Evolutionary conservation across 2,329 filamentous ascomycete species (phyloP).

Genomic region (Cladorrhinum sp.): DNA sequence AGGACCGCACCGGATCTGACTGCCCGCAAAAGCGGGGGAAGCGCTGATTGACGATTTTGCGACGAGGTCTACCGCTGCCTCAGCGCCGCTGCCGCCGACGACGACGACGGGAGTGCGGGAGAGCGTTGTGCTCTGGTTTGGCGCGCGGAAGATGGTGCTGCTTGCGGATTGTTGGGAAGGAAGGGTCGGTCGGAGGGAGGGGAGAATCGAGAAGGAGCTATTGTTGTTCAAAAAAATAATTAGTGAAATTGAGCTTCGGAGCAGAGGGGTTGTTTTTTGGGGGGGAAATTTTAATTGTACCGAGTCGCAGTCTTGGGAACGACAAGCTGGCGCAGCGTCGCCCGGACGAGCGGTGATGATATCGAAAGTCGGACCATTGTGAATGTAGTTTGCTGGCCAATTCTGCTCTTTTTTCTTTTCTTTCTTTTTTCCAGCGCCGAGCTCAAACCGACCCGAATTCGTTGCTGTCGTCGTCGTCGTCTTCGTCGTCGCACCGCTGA

Average conservation of each 20-base stretch:
- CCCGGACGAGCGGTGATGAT: constrained; percentile 19
- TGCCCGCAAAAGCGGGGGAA: constrained; percentile 49
- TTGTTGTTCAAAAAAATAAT: background rate
- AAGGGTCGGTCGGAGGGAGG: constrained; percentile 48
- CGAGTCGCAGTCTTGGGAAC: constrained; percentile 7
- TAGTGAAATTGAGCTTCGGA: constrained; percentile 34
- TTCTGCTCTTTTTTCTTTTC: too few species aligned
- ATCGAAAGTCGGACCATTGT: constrained; percentile 18
- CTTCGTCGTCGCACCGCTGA: background rate
- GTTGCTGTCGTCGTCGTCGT: constrained; percentile 1
- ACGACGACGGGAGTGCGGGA: constrained; percentile 25
- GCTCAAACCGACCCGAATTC: background rate
- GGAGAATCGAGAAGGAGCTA: constrained; percentile 42
- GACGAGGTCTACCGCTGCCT: constrained; percentile 42
- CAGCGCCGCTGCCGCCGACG: constrained; percentile 17
- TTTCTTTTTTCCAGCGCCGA: too few species aligned
- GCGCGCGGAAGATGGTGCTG: constrained; percentile 19
- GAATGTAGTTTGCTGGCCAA: background rate
- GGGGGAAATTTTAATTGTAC: constrained; percentile 3
- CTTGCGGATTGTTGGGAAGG: constrained; percentile 28
- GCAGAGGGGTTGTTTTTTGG: background rate
- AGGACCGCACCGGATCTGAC: constrained; percentile 57
- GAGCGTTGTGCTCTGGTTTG: constrained; percentile 35
- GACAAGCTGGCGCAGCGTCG: constrained; percentile 15
- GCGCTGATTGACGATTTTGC: constrained; percentile 45